Evolutionary conservation across 2,329 filamentous ascomycete genomes (phyloP), one percentile per base, ranked within the genome.

Genomic region (Calonectria pteridis): DNA sequence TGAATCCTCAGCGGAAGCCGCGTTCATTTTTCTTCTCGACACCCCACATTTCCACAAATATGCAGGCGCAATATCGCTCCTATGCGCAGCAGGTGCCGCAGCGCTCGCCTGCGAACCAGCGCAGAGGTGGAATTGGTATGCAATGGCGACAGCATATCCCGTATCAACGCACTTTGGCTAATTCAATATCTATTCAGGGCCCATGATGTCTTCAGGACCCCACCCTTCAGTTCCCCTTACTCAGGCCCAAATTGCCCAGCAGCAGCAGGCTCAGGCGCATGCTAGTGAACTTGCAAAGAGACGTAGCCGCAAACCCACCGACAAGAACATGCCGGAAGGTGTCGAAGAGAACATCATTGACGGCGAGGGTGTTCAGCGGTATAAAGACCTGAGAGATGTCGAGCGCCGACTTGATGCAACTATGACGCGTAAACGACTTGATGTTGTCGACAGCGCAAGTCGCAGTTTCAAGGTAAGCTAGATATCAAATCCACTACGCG

Each of bases 311-410:
- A 97, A 96, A 85, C 97, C 97, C 1, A 98, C 95, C 72, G 97
- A 99, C 85, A 98, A 95, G 89, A 97, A 95, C 80, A 92, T 99
- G 31, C 96, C 97, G 49, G 96, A 98, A 77, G 95, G 95, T 70
- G 90, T 98, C 55, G 96, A 97, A 79, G 93, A 95, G 62, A 91
- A 94, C 76, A 91, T 95, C 74, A 92, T 98, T 76, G 95, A 86
- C 59, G 74, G 94, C 75, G 94, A 98, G 83, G 93, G 94, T 49
- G 95, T 94, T 55, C 89, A 93, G 82, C 91, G 95, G 78, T 99
- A 99, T 86, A 93, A 92, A 81, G 92, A 94, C 72, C 86, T 99
- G 82, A 92, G 95, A 82, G 95, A 98, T 77, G 88, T 97, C 72
- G 97, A 99, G 89, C 93, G 95, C 81, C 91, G 93, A 68, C 88